phyloP scores from a whole-genome alignment of 306 rosid genomes.

The Citrullus amarus region DNA sequence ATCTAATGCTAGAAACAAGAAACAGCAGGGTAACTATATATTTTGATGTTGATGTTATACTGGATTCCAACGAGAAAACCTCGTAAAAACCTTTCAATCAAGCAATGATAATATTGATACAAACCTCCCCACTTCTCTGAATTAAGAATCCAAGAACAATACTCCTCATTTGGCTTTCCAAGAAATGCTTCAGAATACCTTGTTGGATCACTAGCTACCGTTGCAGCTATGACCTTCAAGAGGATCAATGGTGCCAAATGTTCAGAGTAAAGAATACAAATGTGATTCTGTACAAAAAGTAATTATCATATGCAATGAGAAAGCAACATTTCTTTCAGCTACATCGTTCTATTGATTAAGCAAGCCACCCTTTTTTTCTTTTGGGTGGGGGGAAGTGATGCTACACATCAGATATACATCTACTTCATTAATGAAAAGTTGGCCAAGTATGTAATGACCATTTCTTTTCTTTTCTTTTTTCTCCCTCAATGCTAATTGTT shows the following conservation, averaged over 20 bases:
- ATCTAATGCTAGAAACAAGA: conserved; percentile 7
- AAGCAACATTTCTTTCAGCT: neutral
- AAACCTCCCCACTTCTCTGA: conserved; percentile 98
- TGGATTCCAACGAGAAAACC: neutral
- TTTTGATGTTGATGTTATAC: neutral
- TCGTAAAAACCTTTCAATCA: neutral
- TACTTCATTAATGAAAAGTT: too few species aligned
- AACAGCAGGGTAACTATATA: neutral
- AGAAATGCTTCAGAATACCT: conserved; percentile 82
- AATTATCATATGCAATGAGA: neutral
- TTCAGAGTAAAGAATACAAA: neutral
- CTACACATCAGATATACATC: too few species aligned
- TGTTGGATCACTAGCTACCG: conserved; percentile 74
- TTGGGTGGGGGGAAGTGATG: too few species aligned
- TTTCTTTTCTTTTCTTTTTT: too few species aligned
- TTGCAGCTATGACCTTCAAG: conserved; percentile 80
- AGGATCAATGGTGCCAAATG: neutral
- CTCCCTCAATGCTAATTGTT: neutral
- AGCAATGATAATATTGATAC: neutral
- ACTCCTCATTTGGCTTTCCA: conserved; percentile 78
- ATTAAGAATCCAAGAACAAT: conserved; percentile 87
- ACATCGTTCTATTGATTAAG: neutral
- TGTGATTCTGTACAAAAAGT: neutral
- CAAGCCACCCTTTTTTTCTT: neutral
- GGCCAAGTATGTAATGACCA: neutral